Evolutionary conservation across 179 eudicot species (phyloP).

Genomic region (Spergularia azorica): DNA sequence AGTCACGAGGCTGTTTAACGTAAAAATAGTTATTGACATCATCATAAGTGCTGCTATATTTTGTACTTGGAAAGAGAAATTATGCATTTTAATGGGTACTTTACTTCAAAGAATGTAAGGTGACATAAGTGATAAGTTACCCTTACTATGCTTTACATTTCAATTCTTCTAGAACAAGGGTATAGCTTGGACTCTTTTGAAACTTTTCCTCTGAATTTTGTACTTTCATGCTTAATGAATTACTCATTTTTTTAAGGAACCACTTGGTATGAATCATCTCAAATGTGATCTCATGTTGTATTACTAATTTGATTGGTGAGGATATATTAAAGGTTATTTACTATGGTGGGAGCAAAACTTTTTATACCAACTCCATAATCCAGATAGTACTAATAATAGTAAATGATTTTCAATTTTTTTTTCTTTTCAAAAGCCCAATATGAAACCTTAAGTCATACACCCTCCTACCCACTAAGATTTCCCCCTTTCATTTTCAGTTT

Average conservation of each 20-base stretch:
- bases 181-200: conserved; percentile 3
- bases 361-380: conserved; percentile 14
- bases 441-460: conserved; percentile 4
- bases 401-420: background rate
- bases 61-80: background rate
- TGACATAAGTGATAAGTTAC: background rate
- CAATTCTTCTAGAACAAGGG: conserved; percentile 1
- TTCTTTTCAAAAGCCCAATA: background rate
- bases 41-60: no score
- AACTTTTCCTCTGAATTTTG: background rate
- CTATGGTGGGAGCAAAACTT: conserved; percentile 16
- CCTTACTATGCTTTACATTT: background rate
- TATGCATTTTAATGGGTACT: background rate
- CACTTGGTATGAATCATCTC: background rate
- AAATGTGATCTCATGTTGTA: background rate
- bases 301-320: conserved; percentile 4
- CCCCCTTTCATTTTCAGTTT: no score
- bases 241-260: background rate
- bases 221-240: background rate
- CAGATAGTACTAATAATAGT: background rate
- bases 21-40: no score
- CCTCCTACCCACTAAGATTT: no score
- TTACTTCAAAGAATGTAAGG: background rate
- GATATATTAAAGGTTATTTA: background rate
- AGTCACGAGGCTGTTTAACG: no score